Conservation (phyloP, 75 land plant genomes). For the Pinus tabuliformis region DNA sequence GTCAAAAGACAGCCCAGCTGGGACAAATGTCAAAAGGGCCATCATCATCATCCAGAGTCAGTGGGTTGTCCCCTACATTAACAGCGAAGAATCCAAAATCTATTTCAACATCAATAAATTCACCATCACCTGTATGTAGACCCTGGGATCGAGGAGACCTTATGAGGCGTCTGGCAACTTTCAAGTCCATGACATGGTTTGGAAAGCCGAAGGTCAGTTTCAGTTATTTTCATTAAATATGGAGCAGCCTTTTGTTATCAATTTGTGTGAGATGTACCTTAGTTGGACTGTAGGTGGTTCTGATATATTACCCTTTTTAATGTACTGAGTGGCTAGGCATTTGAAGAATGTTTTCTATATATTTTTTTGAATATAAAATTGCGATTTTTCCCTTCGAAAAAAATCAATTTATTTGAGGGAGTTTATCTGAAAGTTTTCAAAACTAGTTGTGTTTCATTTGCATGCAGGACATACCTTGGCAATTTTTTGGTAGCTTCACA, state of each 20-base stretch:
- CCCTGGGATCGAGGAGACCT: constrained; percentile 98
- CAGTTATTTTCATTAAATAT: neutral
- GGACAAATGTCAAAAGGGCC: constrained; percentile 15
- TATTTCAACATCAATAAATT: constrained; percentile 6
- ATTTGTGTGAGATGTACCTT: neutral
- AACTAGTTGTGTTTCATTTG: neutral
- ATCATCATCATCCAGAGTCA: constrained; percentile 6
- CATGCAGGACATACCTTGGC: neutral
- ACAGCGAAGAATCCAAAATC: constrained; percentile 1
- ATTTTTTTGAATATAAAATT: no score
- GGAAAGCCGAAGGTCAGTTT: constrained; percentile 74
- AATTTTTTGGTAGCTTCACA: no score
- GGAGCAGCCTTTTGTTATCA: neutral
- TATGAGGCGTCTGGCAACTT: constrained; percentile 73
- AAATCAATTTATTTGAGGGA: no score
- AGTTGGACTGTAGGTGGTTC: no score
- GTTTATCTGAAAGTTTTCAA: neutral
- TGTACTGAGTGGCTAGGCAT: no score
- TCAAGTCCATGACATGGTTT: constrained; percentile 99
- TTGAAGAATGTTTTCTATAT: no score
- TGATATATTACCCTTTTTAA: no score
- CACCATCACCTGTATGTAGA: constrained; percentile 55
- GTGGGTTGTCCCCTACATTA: constrained; percentile 11
- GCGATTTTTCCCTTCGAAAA: no score
- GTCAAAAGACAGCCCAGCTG: neutral